phyloP scores from a whole-genome alignment of 805 yeast genomes.

The Saturnispora halmiae region DNA sequence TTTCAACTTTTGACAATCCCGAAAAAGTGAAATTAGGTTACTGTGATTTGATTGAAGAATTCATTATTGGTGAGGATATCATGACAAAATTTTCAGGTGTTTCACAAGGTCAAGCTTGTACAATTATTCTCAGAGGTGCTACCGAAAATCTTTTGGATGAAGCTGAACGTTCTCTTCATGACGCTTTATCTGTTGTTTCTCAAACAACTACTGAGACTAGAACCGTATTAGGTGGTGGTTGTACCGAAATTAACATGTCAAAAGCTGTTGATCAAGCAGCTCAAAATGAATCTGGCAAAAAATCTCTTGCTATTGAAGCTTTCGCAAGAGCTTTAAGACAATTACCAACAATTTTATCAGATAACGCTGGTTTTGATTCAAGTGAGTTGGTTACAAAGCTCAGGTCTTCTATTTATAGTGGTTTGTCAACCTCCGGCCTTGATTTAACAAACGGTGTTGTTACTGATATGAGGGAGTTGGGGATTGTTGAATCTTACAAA shows the following conservation, averaged over 20 bases:
- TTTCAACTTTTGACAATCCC: slow-evolving; percentile 90
- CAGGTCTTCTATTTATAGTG: slow-evolving; percentile 84
- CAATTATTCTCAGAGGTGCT: slow-evolving; percentile 93
- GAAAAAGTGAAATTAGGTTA: slow-evolving; percentile 77
- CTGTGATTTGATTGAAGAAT: slow-evolving; percentile 85
- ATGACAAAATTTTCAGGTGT: slow-evolving; percentile 94
- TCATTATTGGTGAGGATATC: slow-evolving; percentile 85
- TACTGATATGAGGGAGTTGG: slow-evolving; percentile 90
- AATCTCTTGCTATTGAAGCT: slow-evolving; percentile 87
- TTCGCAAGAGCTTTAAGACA: slow-evolving; percentile 92
- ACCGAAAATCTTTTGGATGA: slow-evolving; percentile 98
- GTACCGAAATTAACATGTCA: slow-evolving; percentile 89
- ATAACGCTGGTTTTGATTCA: slow-evolving; percentile 94
- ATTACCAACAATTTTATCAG: slow-evolving; percentile 90
- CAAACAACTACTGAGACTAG: slow-evolving; percentile 91
- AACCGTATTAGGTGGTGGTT: slow-evolving; percentile 91
- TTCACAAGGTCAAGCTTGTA: slow-evolving; percentile 91
- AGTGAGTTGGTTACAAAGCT: slow-evolving; percentile 85
- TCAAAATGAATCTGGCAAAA: slow-evolving; percentile 86
- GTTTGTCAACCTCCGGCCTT: slow-evolving; percentile 84
- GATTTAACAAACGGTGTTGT: slow-evolving; percentile 77
- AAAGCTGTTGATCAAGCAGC: slow-evolving; percentile 92
- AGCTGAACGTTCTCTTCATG: slow-evolving; percentile 94
- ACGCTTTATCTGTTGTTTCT: slow-evolving; percentile 88
- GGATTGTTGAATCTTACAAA: slow-evolving; percentile 87